These are phyloP conservation scores for Leptographium galeiforme DNA, from an alignment of 2,329 filamentous ascomycete species.

Conservation along the genomic window DNA sequence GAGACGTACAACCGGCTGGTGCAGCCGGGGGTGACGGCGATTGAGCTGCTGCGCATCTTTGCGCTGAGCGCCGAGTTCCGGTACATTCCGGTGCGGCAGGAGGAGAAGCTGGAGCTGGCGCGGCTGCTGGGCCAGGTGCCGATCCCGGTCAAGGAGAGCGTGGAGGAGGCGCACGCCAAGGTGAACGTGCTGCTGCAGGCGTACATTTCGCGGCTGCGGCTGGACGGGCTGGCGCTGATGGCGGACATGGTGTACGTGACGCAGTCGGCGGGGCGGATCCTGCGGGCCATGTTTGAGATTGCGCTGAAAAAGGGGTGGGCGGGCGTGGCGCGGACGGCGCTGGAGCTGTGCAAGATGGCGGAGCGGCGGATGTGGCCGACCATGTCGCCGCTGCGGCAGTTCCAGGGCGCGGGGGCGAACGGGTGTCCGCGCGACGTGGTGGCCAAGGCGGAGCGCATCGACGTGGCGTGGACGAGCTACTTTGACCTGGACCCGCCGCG, in stretches of 20 bases:
- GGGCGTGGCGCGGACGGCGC: slow-evolving; percentile 76
- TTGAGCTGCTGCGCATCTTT: slow-evolving; percentile 94
- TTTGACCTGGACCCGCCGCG: slow-evolving; percentile 92
- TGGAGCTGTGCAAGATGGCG: slow-evolving; percentile 97
- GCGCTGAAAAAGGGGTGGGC: slow-evolving; percentile 96
- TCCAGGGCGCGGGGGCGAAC: slow-evolving; percentile 34
- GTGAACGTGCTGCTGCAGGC: slow-evolving; percentile 96
- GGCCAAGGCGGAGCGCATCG: slow-evolving; percentile 85
- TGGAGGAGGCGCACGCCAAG: slow-evolving; percentile 93
- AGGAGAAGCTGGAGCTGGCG: slow-evolving; percentile 91
- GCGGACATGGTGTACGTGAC: slow-evolving; percentile 98
- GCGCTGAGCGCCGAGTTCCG: slow-evolving; percentile 96
- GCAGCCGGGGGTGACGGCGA: slow-evolving; percentile 80
- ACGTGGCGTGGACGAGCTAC: slow-evolving; percentile 85
- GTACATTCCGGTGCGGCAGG: slow-evolving; percentile 93
- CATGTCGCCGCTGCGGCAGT: slow-evolving; percentile 91
- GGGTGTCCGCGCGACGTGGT: slow-evolving; percentile 70
- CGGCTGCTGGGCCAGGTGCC: slow-evolving; percentile 84
- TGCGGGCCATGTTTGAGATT: slow-evolving; percentile 93
- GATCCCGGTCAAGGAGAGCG: slow-evolving; percentile 92
- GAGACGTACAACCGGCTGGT: slow-evolving; percentile 92
- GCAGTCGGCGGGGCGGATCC: slow-evolving; percentile 89
- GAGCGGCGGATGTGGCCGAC: slow-evolving; percentile 99
- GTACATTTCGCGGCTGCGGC: slow-evolving; percentile 86
- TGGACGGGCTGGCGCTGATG: slow-evolving; percentile 92